Evolutionary conservation across 1,139 yeast genomes (phyloP).

Genomic region (Blastobotrys ciferrii): DNA sequence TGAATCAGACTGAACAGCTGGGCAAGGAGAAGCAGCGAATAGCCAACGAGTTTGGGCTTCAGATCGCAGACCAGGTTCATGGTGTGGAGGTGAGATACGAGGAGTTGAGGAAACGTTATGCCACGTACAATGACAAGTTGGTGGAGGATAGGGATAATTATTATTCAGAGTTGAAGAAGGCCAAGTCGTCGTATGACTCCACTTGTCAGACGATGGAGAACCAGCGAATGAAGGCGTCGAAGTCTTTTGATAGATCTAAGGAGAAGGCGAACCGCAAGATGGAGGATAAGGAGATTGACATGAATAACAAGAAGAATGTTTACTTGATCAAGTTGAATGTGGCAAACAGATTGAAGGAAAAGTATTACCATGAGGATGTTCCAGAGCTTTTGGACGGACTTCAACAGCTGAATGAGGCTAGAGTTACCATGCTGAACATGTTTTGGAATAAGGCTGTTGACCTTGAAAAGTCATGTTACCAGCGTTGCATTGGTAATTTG

Average conservation of each 20-base stretch:
- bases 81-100: slow-evolving; percentile 55
- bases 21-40: slow-evolving; percentile 66
- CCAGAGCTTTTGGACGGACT: slow-evolving; percentile 87
- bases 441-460: slow-evolving; percentile 63
- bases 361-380: slow-evolving; percentile 86
- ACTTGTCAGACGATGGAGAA: slow-evolving; percentile 78
- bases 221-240: slow-evolving; percentile 70
- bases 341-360: slow-evolving; percentile 89
- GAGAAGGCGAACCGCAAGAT: slow-evolving; percentile 60
- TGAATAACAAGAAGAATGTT: slow-evolving; percentile 83
- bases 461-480: slow-evolving; percentile 59
- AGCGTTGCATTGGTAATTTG: slow-evolving; percentile 52
- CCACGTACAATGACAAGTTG: slow-evolving; percentile 57
- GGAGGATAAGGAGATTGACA: slow-evolving; percentile 65
- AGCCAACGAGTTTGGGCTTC: slow-evolving; percentile 58
- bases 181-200: slow-evolving; percentile 74
- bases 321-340: slow-evolving; percentile 78
- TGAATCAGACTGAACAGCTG: slow-evolving; percentile 78
- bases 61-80: slow-evolving; percentile 62
- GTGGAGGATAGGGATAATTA: slow-evolving; percentile 55
- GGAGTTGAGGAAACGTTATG: slow-evolving; percentile 55
- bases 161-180: slow-evolving; percentile 65
- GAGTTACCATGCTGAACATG: slow-evolving; percentile 69
- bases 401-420: slow-evolving; percentile 80
- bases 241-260: slow-evolving; percentile 41